These are phyloP conservation scores for Dalbergia cochinchinensis DNA, from an alignment of 306 rosid genomes.

Conservation along the genomic window DNA sequence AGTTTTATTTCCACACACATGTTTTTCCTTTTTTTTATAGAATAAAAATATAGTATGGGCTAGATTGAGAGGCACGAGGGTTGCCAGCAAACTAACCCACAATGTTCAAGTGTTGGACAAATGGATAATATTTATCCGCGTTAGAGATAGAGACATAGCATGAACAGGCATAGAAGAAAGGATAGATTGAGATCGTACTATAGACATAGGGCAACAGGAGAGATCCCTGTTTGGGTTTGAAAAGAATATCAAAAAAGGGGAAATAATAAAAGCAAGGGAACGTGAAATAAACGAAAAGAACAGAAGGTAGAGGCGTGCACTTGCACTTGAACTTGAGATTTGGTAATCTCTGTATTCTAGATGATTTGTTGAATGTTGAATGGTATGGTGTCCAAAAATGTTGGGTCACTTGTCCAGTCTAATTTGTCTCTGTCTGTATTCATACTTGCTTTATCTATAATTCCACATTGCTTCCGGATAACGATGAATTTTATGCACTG, in stretches of 20 bases:
- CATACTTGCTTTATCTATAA: background rate
- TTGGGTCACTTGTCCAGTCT: background rate
- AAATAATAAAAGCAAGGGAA: background rate
- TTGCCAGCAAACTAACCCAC: background rate
- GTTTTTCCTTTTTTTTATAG: background rate
- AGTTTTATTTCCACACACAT: background rate
- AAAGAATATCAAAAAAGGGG: background rate
- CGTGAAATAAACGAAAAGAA: conserved; percentile 1
- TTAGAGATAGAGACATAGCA: background rate
- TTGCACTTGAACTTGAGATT: background rate
- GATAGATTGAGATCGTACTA: background rate
- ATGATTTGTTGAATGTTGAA: conserved; percentile 1
- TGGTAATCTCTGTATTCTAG: background rate
- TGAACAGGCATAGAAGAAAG: background rate
- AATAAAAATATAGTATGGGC: background rate
- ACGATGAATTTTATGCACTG: background rate
- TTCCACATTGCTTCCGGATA: background rate
- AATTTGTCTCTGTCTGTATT: background rate
- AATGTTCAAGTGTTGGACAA: background rate
- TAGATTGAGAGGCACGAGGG: background rate
- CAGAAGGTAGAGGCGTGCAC: conserved; percentile 12
- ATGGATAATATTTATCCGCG: background rate
- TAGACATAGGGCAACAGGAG: background rate
- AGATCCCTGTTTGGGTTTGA: background rate
- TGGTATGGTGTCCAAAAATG: background rate